Evolutionary conservation across 805 yeast species (phyloP), one percentile per base, ranked within the genome.

Genomic region (Brettanomyces anomalus): DNA sequence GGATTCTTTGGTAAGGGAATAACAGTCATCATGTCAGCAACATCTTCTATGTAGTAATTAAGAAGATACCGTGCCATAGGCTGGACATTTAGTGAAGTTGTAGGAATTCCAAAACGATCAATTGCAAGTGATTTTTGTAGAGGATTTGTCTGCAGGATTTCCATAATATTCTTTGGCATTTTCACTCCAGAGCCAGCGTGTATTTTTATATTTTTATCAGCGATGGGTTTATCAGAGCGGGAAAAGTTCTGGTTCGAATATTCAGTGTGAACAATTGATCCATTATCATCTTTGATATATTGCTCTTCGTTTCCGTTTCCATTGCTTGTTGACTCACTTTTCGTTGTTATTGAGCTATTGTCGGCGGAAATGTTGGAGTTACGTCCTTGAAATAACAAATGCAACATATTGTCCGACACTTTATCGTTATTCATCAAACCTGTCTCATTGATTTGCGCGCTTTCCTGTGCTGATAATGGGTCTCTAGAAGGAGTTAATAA

Each of bases 1-100:
- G 95, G 95, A 56, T 85, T 87, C 47, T 81, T 83, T 0, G 84
- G 76, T 19, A 76, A 60, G 1, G 81, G 81, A 35, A 76, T 72
- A 19, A 76, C 82, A 1, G 81, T 76, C 81, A 76, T 76, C 64
- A 57, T 74, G 56, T 85, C 93, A 0, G 90, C 90, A 1, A 87
- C 93, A 49, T 79, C 77, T 15, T 81, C 76, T 15, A 76, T 71
- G 57, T 85, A 87, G 55, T 87, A 78, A 47, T 79, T 79, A 39
- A 87, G 64, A 34, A 87, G 63, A 55, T 79, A 84, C 37, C 93
- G 62, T 0, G 94, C 76, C 51, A 85, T 66, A 1, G 94, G 85
- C 49, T 76, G 77, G 2, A 81, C 77, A 46, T 71, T 73, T 35
- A 83, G 55, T 0, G 87, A 82, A 0, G 80, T 72, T 1, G 73